These are phyloP conservation scores for Aspergillus pseudonomiae DNA, from an alignment of 2,329 filamentous ascomycete genomes.

Conservation along the genomic window DNA sequence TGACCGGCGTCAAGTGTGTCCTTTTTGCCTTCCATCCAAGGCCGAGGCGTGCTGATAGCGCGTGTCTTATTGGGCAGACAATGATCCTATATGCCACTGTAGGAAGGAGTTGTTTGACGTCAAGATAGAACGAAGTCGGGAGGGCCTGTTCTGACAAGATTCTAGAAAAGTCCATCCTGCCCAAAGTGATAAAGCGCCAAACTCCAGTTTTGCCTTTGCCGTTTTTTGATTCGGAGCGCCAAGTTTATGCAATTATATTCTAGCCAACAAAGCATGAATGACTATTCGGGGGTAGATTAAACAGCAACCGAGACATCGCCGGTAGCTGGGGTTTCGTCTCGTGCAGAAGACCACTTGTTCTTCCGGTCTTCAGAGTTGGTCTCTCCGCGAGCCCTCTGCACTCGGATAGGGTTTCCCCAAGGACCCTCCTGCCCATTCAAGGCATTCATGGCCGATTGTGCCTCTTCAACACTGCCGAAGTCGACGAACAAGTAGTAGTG, in stretches of 20 bases:
- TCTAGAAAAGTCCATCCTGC: not conserved
- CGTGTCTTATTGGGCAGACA: not conserved
- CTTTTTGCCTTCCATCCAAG: not conserved
- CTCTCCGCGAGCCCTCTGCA: constrained; percentile 45
- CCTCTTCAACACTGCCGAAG: constrained; percentile 58
- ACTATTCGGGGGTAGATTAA: not conserved
- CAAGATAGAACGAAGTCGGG: not conserved
- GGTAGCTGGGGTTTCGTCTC: constrained; percentile 9
- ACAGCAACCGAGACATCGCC: constrained; percentile 12
- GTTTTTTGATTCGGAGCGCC: constrained; percentile 3
- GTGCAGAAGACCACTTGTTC: constrained; percentile 24
- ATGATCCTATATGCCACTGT: not conserved
- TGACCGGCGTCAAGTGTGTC: not conserved
- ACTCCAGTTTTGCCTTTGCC: constrained; percentile 5
- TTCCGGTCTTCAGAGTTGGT: constrained; percentile 32
- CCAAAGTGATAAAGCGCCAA: constrained; percentile 3
- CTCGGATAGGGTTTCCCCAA: constrained; percentile 44
- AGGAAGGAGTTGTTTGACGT: not conserved
- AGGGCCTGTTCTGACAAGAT: not conserved
- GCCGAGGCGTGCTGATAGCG: not conserved
- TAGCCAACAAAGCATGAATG: constrained; percentile 5
- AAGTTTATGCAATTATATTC: constrained; percentile 2
- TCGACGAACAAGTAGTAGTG: constrained; percentile 71
- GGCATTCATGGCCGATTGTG: constrained; percentile 52
- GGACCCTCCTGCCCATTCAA: constrained; percentile 45